phyloP scores from a whole-genome alignment of 2,329 filamentous ascomycete species.

The Fusarium penzigii region DNA sequence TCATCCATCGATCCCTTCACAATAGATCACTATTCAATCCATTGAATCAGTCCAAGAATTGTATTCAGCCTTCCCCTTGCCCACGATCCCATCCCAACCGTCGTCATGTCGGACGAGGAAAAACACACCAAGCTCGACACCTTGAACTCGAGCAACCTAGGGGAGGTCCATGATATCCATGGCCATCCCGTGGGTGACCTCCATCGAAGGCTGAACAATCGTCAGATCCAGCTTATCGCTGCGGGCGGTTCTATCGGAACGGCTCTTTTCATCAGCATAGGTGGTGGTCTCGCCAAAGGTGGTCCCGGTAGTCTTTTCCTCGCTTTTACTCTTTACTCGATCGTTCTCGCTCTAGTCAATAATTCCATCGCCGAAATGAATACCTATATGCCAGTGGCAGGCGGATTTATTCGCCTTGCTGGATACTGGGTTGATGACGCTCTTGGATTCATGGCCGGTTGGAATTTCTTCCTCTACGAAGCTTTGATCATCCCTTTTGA shows the following conservation, averaged over 20 bases:
- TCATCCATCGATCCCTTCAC: too few relatives aligned
- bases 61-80: background rate
- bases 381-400: slow-evolving; percentile 48
- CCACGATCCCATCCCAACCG: background rate
- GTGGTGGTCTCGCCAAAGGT: slow-evolving; percentile 3
- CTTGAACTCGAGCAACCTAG: background rate
- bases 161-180: background rate
- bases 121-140: background rate
- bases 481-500: slow-evolving; percentile 52
- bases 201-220: slow-evolving; percentile 1
- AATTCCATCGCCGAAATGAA: slow-evolving; percentile 46
- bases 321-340: background rate
- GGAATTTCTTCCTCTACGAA: slow-evolving; percentile 53
- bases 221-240: slow-evolving; percentile 9
- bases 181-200: background rate
- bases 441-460: slow-evolving; percentile 47
- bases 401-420: slow-evolving; percentile 46
- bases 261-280: slow-evolving; percentile 8
- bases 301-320: slow-evolving; percentile 5
- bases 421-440: slow-evolving; percentile 50
- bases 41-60: background rate
- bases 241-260: slow-evolving; percentile 9
- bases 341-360: slow-evolving; percentile 5
- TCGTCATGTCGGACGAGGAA: background rate
- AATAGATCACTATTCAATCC: too few relatives aligned